Evolutionary conservation across 2,329 filamentous ascomycete species (phyloP), one percentile per base, ranked within the genome.

Genomic region (Lachnellula occidentalis): DNA sequence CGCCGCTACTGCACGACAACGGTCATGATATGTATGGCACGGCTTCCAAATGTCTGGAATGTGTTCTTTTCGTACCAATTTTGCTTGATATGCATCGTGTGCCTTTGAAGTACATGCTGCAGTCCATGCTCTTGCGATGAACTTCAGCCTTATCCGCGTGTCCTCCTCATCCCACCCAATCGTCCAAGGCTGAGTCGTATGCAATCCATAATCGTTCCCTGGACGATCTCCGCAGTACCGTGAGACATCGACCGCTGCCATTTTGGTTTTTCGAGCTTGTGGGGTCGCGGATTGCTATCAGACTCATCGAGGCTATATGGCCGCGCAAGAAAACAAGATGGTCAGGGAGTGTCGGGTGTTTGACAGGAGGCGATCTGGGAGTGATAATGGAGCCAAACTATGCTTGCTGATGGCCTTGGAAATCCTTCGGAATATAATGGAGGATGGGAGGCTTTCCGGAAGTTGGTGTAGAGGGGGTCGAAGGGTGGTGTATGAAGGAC

Each of bases 191-290:
- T 56, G 72, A 71, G 64, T 73, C 67, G 64, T 71, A 71, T 58
- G 70, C 70, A 57, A 70, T 69, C 56, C 69, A 71, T 64, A 73
- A 64, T 62, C 71, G 70, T 59, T 71, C 69, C 64, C 69, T 70
- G 59, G 70, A 66, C 56, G 69, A 70, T 66, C 67, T 66, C 57
- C 69, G 71, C 59, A 71, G 64, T 63, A 71, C 64, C 63, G 68
- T 66, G 68, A 70, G 70, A 72, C 71, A 67, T 69, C 69, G 60
- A 71, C 68, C 64, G 71, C 69, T 67, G 75, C 74, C 76, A 78
- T 78, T 67, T 62, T 71, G 68, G 54, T 58, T 61, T 24, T 64
- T 67, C 62, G 62, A 66, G 62, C 63, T 67, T 56, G 59, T 67
- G 57, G 59, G 57, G 53, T 65, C 54, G 63, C 56, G 58, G 57